Evolutionary conservation across 2,329 filamentous ascomycete species (phyloP), one percentile per base, ranked within the genome.

Genomic region (Xylariomycetidae sp.): DNA sequence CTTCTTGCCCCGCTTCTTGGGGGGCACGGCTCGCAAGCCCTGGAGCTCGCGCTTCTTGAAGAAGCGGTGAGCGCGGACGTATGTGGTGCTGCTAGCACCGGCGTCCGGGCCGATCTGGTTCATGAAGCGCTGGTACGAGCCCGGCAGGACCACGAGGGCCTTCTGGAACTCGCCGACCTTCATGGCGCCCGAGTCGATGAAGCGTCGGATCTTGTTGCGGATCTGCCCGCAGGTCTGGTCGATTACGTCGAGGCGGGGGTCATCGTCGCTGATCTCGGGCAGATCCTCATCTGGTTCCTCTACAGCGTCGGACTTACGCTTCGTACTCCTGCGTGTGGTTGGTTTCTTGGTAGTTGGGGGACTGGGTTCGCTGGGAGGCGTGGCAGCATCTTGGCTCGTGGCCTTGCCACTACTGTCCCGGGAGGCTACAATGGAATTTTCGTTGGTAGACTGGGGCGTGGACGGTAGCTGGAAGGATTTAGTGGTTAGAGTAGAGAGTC

Each of bases 351-450:
- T n/a, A 61, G 59, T 14, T 43, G 56, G 34, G 48, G 57, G 25
- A 62, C 64, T 37, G 61, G 64, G 37, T 60, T 63, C 38, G 61
- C 61, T 26, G 61, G 60, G 17, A 60, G 57, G 42, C 59, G 64
- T 46, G 62, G 63, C 33, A 64, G 60, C 10, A 62, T 64, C 42
- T 63, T 60, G 1, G 61, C 61, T 2, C 59, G 64, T 1, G 61
- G 61, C 26, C 61, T 63, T 43, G 38, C 60, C 38, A 58, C 61
- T 5, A 59, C 61, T 12, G 44, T 60, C 7, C 23, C 27, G 5
- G 56, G 44, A n/a, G n/a, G n/a, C n/a, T n/a, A n/a, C n/a, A n/a
- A n/a, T n/a, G n/a, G n/a, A n/a, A n/a, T n/a, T n/a, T n/a, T n/a
- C n/a, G 10, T 64, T 63, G 43, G 47, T 59, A 41, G 33, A 34